Evolutionary conservation across 345 rosid genomes (phyloP).

Genomic region (Citrus sp.): DNA sequence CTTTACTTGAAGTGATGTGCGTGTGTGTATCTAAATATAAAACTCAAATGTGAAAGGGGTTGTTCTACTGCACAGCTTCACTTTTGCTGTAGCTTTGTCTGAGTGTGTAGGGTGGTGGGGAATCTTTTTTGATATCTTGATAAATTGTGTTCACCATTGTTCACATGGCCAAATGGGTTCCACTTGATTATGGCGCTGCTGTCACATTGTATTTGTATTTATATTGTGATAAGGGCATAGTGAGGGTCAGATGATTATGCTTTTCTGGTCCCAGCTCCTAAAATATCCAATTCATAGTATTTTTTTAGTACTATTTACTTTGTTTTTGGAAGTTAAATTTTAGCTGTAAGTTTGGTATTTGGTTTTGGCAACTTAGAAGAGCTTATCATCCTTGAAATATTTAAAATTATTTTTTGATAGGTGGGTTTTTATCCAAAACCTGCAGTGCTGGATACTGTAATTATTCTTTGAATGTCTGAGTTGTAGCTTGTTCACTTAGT

Average conservation of each 20-base stretch:
- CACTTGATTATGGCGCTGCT: background rate
- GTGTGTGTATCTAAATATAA: background rate
- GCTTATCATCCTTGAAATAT: background rate
- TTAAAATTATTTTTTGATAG: background rate
- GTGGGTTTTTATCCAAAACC: background rate
- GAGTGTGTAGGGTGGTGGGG: background rate
- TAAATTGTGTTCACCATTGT: background rate
- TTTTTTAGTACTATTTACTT: background rate
- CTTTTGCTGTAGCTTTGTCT: background rate
- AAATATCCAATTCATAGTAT: background rate
- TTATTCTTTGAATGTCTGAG: background rate
- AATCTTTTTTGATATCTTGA: slow-evolving; percentile 9
- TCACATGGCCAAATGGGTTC: slow-evolving; percentile 16
- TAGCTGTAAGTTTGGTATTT: background rate
- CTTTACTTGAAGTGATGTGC: background rate
- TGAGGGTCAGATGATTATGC: background rate
- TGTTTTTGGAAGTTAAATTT: background rate
- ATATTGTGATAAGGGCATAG: background rate
- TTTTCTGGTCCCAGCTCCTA: background rate
- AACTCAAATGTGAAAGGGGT: background rate
- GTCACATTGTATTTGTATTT: background rate
- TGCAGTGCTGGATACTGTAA: background rate
- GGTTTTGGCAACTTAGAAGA: background rate
- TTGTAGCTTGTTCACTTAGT: background rate
- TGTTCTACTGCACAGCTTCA: background rate